Conservation (phyloP, 2,329 filamentous ascomycete species). For the Cadophora malorum region DNA sequence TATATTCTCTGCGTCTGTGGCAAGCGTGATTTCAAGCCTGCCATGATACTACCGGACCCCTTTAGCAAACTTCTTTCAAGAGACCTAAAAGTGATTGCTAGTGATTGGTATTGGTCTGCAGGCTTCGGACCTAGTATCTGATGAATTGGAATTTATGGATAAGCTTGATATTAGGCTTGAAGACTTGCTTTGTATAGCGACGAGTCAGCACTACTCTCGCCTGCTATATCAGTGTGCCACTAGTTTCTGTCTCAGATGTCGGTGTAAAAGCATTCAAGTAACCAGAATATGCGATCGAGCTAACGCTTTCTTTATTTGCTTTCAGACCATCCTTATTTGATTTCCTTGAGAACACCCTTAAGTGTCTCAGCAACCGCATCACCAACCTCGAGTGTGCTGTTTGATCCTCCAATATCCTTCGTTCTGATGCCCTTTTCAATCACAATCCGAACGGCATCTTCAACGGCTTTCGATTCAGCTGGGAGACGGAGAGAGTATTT, state of each 20-base stretch:
- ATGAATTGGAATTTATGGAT: neutral
- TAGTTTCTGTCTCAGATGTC: neutral
- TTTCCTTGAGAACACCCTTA: slow-evolving; percentile 62
- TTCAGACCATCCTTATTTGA: slow-evolving; percentile 28
- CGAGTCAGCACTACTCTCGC: neutral
- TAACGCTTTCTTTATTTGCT: slow-evolving; percentile 1
- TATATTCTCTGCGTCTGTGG: neutral
- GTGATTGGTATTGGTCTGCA: neutral
- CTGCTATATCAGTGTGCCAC: neutral
- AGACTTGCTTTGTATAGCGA: neutral
- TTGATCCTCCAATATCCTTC: slow-evolving; percentile 81
- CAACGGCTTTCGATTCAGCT: slow-evolving; percentile 77
- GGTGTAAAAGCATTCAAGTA: neutral
- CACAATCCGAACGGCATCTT: slow-evolving; percentile 79
- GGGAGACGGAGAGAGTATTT: slow-evolving; percentile 87
- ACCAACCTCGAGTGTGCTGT: slow-evolving; percentile 78
- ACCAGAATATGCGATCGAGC: too few relatives aligned
- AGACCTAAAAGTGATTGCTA: neutral
- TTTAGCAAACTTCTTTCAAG: neutral
- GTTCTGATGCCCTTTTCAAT: slow-evolving; percentile 83
- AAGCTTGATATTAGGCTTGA: neutral
- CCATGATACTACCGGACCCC: neutral
- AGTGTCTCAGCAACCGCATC: slow-evolving; percentile 82
- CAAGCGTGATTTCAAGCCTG: neutral
- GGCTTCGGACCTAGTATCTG: neutral